phyloP scores from a whole-genome alignment of 2,329 filamentous ascomycete species.

The Corinectria fuckeliana region DNA sequence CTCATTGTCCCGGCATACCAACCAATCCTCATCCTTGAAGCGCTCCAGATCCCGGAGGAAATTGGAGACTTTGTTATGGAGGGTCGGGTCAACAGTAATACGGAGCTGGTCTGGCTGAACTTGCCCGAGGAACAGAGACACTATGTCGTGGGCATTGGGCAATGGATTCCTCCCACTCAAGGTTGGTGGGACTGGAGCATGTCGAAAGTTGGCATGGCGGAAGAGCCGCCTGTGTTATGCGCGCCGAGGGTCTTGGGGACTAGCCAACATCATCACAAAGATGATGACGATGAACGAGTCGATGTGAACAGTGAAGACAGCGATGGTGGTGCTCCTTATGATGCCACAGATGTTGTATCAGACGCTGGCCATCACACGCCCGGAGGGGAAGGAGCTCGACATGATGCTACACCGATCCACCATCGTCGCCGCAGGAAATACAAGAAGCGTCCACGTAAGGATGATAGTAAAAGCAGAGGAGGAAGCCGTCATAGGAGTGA shows the following conservation, averaged over 20 bases:
- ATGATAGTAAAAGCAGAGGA: not conserved
- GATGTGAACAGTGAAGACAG: not conserved
- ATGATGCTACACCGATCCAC: not conserved
- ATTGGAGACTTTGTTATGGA: conserved; percentile 48
- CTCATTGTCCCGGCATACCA: conserved; percentile 50
- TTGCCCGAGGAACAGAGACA: conserved; percentile 44
- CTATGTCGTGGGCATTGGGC: conserved; percentile 42
- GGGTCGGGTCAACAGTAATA: conserved; percentile 48
- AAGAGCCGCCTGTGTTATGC: conserved; percentile 24
- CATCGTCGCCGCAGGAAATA: not conserved
- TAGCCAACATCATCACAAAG: not conserved
- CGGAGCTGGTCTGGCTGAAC: conserved; percentile 47
- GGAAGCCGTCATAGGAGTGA: not conserved
- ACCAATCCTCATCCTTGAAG: conserved; percentile 46
- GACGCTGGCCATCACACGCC: not conserved
- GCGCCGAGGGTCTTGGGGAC: conserved; percentile 38
- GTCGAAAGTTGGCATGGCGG: conserved; percentile 36
- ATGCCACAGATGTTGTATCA: not conserved
- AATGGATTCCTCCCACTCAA: conserved; percentile 40
- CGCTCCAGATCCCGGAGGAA: conserved; percentile 44
- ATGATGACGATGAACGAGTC: not conserved
- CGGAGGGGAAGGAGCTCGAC: not conserved
- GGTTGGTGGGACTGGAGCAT: conserved; percentile 38
- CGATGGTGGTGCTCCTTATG: not conserved
- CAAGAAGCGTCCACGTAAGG: not conserved